These are phyloP conservation scores for Gymnopus androsaceus DNA, from an alignment of 1,284 basidiomycete genomes.

Conservation along the genomic window DNA sequence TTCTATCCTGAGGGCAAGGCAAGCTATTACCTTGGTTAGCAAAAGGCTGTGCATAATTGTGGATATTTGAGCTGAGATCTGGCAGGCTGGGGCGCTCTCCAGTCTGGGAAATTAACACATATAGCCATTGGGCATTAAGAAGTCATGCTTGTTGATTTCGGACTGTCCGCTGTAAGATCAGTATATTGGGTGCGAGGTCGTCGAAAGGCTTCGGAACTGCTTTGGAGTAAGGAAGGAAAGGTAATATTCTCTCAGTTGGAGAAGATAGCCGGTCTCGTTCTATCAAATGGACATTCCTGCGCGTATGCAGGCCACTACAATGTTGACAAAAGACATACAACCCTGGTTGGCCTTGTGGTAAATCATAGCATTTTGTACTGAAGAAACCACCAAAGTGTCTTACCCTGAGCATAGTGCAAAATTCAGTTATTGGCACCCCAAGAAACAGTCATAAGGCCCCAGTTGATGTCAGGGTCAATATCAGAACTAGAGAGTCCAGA, in stretches of 20 bases:
- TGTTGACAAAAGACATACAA: no score
- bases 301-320: no score
- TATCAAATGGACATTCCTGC: no score
- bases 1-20: no score
- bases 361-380: neutral
- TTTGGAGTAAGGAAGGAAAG: neutral
- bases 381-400: conserved; percentile 25
- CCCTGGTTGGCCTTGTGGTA: neutral
- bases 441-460: conserved; percentile 4
- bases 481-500: neutral
- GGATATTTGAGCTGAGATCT: neutral
- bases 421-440: conserved; percentile 17
- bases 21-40: no score
- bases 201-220: neutral
- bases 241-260: neutral
- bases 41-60: neutral
- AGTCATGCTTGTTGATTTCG: neutral
- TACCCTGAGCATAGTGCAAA: conserved; percentile 21
- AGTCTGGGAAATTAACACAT: neutral
- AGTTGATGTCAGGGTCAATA: neutral
- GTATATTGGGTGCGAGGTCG: no score
- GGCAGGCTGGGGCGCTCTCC: neutral
- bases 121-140: neutral
- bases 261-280: no score
- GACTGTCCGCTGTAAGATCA: no score